Conservation (phyloP, 1,284 basidiomycete species). For the Sanghuangporus weigelae region DNA sequence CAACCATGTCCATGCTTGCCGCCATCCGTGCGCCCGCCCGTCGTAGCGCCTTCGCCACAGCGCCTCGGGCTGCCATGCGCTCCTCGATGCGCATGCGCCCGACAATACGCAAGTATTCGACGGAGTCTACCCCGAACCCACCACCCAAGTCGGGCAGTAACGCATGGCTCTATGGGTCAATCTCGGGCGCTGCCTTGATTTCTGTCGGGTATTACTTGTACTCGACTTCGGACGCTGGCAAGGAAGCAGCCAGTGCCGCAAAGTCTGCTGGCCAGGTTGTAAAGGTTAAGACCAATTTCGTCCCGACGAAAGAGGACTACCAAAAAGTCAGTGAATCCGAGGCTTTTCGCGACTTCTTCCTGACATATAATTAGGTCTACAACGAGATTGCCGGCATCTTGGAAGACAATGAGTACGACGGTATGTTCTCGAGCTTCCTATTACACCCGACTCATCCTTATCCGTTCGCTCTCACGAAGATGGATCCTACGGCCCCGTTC, state of each 20-base stretch:
- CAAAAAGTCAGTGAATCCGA: slow-evolving; percentile 59
- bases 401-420: slow-evolving; percentile 78
- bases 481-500: slow-evolving; percentile 86
- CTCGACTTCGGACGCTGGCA: slow-evolving; percentile 40
- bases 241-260: slow-evolving; percentile 44
- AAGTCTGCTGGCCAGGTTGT: slow-evolving; percentile 56
- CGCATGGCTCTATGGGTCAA: slow-evolving; percentile 47
- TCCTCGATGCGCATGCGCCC: slow-evolving; percentile 25
- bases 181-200: slow-evolving; percentile 45
- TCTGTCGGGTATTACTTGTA: slow-evolving; percentile 53
- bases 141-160: slow-evolving; percentile 41
- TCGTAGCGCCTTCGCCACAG: slow-evolving; percentile 34
- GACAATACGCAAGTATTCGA: slow-evolving; percentile 54
- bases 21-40: slow-evolving; percentile 43
- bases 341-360: not conserved
- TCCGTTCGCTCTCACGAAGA: slow-evolving; percentile 42
- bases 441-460: not conserved
- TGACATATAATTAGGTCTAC: slow-evolving; percentile 59
- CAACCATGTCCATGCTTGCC: slow-evolving; percentile 42
- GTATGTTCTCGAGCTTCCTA: slow-evolving; percentile 36
- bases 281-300: slow-evolving; percentile 60
- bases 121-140: slow-evolving; percentile 39
- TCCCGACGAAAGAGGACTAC: slow-evolving; percentile 75
- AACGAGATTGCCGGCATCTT: slow-evolving; percentile 75
- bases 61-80: slow-evolving; percentile 28